Conservation (phyloP, 75 land plant genomes). For the Sequoiadendron giganteum region DNA sequence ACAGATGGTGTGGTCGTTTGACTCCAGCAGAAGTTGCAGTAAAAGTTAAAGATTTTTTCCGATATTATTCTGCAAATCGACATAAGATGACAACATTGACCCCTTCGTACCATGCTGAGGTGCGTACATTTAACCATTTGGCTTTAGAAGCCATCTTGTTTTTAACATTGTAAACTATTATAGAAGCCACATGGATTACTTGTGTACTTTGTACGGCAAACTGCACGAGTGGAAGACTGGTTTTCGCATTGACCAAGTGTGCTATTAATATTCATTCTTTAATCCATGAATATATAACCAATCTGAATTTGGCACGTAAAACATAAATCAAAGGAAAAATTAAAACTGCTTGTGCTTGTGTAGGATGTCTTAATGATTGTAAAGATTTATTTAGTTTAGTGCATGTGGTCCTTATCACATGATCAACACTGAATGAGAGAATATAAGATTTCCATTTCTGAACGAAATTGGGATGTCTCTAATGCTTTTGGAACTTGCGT, state of each 20-base stretch:
- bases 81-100: constrained; percentile 98
- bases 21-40: constrained; percentile 76
- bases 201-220: not conserved
- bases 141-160: not conserved
- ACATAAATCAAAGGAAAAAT: not conserved
- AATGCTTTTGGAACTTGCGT: not conserved
- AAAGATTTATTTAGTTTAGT: not conserved
- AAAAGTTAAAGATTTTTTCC: constrained; percentile 95
- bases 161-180: not conserved
- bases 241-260: too few species aligned
- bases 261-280: not conserved
- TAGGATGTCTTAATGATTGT: not conserved
- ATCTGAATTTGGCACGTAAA: too few species aligned
- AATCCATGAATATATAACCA: not conserved
- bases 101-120: constrained; percentile 98
- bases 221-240: not conserved
- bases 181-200: not conserved
- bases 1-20: constrained; percentile 69
- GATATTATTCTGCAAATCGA: constrained; percentile 81
- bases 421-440: not conserved
- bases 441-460: not conserved
- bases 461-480: not conserved
- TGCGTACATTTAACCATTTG: constrained; percentile 16
- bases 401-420: not conserved
- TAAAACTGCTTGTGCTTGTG: not conserved